A percentile compares a stretch with the other conserved stretches of the same genome.
Conservation (phyloP, 1,284 basidiomycete genomes). For the Sporisorium scitamineum region DNA sequence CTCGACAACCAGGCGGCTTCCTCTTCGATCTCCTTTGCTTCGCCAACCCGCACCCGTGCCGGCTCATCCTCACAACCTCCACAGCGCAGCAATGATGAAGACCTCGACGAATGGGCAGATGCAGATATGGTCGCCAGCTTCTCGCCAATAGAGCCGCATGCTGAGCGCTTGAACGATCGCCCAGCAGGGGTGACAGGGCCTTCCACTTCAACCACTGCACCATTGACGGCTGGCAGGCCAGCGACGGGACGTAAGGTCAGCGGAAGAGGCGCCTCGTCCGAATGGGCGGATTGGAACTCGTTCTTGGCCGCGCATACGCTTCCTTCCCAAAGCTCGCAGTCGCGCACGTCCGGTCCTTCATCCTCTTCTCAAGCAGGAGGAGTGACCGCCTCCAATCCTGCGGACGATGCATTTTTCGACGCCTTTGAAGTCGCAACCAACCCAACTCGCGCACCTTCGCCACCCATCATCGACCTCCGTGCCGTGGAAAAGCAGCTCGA, state of each 20-base stretch:
- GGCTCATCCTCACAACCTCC: slow-evolving; percentile 8
- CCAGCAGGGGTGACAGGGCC: neutral
- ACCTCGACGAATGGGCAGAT: slow-evolving; percentile 46
- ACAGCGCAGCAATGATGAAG: slow-evolving; percentile 8
- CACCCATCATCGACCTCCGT: slow-evolving; percentile 64
- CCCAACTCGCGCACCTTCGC: slow-evolving; percentile 47
- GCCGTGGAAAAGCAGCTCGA: slow-evolving; percentile 60
- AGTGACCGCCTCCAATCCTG: slow-evolving; percentile 21
- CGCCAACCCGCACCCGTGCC: slow-evolving; percentile 14
- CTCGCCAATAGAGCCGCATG: slow-evolving; percentile 34
- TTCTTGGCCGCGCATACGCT: slow-evolving; percentile 43
- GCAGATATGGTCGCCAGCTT: slow-evolving; percentile 56
- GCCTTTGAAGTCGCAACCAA: slow-evolving; percentile 49
- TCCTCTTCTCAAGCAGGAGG: neutral
- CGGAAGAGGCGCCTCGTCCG: slow-evolving; percentile 32
- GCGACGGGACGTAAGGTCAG: slow-evolving; percentile 21
- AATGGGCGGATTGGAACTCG: slow-evolving; percentile 46
- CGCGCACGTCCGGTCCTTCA: neutral
- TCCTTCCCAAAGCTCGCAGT: slow-evolving; percentile 20
- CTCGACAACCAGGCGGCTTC: slow-evolving; percentile 23
- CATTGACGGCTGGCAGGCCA: slow-evolving; percentile 4
- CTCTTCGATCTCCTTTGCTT: slow-evolving; percentile 16
- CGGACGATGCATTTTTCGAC: slow-evolving; percentile 55
- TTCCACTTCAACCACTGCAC: neutral
- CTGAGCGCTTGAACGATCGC: neutral